Evolutionary conservation across 441 rosid genomes (phyloP), one percentile per base, ranked within the genome.

Genomic region (Arabidopsis lyrata): DNA sequence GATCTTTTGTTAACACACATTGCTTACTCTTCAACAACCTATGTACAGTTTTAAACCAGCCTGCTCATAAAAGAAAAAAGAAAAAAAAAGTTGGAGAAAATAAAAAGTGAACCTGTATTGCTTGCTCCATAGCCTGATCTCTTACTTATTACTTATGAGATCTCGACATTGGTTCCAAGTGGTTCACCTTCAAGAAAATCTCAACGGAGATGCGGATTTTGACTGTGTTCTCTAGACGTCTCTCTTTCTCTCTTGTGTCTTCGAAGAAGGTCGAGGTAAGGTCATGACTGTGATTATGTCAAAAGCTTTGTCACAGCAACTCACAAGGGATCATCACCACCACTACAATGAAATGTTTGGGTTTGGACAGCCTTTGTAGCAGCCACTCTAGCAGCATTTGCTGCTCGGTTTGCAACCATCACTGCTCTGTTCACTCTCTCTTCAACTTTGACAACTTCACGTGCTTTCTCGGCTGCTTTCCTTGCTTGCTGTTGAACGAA

Each of bases 381-480:
- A 24, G 92, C 93, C 38, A 92, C 96, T 82, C 97, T 84, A 12
- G 97, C 95, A 44, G 96, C 90, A 77, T 85, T 87, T 16, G 96
- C 97, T 18, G 97, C 89, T 78, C 82, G 88, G 58, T 89, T 92
- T 29, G 97, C 92, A 0, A 84, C 86, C 58, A 82, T 79, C 54
- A 89, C 78, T 31, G 85, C 84, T 83, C 70, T 89, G 60, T 84
- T 88, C 74, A 89, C 90, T 72, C 90, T 84, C 53, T 86, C 89
- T 14, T 93, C 90, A 50, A 84, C 80, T 74, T 64, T 83, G 66
- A 70, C 83, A 18, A 78, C 70, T 14, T 77, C 79, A 42, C 42
- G 72, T 58, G 89, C 93, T 78, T 78, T 87, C 77, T 82, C 83
- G 5, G 91, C 88, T 68, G 91, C 88, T 66, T 75, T 80, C 65